These are phyloP conservation scores for Vitis rupestris DNA, from an alignment of 164 flowering plant genomes.

Conservation along the genomic window DNA sequence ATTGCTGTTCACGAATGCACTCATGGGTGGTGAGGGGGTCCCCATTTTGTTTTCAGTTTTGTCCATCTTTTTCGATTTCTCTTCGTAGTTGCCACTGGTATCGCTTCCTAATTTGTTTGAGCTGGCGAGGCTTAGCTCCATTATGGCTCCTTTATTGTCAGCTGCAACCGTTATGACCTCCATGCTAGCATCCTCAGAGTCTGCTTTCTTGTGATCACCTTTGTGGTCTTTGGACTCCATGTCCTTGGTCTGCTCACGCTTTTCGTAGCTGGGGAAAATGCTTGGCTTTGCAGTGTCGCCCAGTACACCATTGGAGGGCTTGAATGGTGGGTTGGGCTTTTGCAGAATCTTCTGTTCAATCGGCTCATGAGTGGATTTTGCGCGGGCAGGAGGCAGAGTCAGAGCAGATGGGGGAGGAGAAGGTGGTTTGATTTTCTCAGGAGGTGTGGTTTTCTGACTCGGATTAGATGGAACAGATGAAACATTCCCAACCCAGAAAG, in stretches of 20 bases:
- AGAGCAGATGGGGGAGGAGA: conserved; percentile 52
- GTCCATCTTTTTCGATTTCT: conserved; percentile 4
- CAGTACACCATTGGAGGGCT: background rate
- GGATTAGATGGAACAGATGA: background rate
- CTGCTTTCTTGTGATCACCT: conserved; percentile 23
- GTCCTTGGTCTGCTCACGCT: background rate
- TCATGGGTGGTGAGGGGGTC: conserved; percentile 20
- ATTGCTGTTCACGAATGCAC: conserved; percentile 63
- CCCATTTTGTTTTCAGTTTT: too few relatives aligned
- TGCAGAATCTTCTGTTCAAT: conserved; percentile 44
- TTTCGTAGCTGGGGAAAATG: background rate
- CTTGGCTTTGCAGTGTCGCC: conserved; percentile 3
- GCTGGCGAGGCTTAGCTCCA: conserved; percentile 56
- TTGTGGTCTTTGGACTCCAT: conserved; percentile 13
- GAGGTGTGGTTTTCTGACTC: conserved; percentile 14
- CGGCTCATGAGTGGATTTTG: conserved; percentile 18
- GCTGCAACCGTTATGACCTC: conserved; percentile 67
- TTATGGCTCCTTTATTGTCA: conserved; percentile 81
- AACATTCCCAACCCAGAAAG: background rate
- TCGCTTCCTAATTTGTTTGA: background rate
- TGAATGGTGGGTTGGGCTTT: conserved; percentile 14
- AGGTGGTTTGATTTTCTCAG: conserved; percentile 15
- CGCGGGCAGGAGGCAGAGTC: conserved; percentile 42
- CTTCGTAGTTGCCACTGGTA: conserved; percentile 17
- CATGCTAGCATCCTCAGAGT: conserved; percentile 33